These are phyloP conservation scores for Atkinsonella hypoxylon DNA, from an alignment of 2,329 filamentous ascomycete genomes.

Conservation along the genomic window DNA sequence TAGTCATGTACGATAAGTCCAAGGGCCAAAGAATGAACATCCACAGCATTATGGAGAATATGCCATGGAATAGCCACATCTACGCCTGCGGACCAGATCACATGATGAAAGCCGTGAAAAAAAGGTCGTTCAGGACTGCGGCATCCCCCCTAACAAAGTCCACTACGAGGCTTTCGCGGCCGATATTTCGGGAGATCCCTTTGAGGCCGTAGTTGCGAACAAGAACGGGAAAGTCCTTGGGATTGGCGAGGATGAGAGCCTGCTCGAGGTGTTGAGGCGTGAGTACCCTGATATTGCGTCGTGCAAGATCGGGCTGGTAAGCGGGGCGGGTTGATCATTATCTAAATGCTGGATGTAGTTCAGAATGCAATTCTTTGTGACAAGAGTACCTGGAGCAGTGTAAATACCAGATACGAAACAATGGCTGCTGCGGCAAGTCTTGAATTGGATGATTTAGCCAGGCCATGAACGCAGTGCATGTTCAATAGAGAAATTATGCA, in stretches of 20 bases:
- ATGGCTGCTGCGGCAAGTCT: no score
- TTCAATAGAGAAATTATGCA: no score
- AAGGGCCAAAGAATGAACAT: constrained; percentile 42
- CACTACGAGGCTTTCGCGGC: constrained; percentile 50
- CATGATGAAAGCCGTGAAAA: constrained; percentile 40
- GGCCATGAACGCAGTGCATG: no score
- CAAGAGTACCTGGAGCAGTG: no score
- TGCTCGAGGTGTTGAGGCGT: constrained; percentile 34
- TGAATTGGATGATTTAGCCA: no score
- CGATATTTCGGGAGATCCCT: constrained; percentile 43
- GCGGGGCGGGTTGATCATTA: constrained; percentile 35
- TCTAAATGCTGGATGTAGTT: no score
- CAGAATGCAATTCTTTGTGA: no score
- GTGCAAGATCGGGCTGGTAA: constrained; percentile 31
- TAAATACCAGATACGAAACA: no score
- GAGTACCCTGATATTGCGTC: constrained; percentile 31
- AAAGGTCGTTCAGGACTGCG: constrained; percentile 25
- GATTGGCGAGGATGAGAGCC: constrained; percentile 35
- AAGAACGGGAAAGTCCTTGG: constrained; percentile 26
- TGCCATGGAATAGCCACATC: constrained; percentile 42
- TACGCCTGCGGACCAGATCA: constrained; percentile 49
- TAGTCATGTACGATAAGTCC: constrained; percentile 40
- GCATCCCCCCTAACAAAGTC: constrained; percentile 36
- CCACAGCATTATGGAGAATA: constrained; percentile 31
- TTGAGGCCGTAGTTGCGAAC: constrained; percentile 41